Conservation (phyloP, 345 rosid genomes). For the Citrus sp. region DNA sequence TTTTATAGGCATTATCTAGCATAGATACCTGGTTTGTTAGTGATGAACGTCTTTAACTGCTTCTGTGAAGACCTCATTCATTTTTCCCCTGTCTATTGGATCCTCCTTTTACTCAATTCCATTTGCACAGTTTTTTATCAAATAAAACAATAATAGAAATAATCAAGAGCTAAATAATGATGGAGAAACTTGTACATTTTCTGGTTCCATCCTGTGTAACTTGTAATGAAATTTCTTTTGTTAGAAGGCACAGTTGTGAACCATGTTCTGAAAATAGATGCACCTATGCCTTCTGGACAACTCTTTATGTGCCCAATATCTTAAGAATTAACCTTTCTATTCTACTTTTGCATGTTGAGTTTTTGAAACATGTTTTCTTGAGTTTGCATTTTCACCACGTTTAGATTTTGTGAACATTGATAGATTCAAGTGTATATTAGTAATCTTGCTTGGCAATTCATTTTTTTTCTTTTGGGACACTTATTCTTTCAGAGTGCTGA, state of each 20-base stretch:
- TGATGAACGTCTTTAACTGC: background rate
- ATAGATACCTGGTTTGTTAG: background rate
- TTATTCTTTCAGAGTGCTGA: background rate
- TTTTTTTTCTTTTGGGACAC: background rate
- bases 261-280: background rate
- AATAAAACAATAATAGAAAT: background rate
- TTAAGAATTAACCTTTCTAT: background rate
- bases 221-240: background rate
- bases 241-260: background rate
- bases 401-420: background rate
- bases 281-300: background rate
- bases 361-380: background rate
- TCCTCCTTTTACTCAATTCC: background rate
- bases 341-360: background rate
- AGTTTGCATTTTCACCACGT: background rate
- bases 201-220: background rate
- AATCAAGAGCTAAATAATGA: background rate
- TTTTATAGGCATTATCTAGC: background rate
- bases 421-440: background rate
- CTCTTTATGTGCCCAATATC: background rate
- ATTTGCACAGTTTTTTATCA: no score
- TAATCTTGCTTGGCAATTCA: background rate
- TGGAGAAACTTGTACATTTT: background rate
- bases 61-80: background rate
- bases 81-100: background rate